A percentile compares a stretch with the other conserved stretches of the same genome.
Conservation (phyloP, 768 basidiomycete genomes). For the Mycena epipterygia region DNA sequence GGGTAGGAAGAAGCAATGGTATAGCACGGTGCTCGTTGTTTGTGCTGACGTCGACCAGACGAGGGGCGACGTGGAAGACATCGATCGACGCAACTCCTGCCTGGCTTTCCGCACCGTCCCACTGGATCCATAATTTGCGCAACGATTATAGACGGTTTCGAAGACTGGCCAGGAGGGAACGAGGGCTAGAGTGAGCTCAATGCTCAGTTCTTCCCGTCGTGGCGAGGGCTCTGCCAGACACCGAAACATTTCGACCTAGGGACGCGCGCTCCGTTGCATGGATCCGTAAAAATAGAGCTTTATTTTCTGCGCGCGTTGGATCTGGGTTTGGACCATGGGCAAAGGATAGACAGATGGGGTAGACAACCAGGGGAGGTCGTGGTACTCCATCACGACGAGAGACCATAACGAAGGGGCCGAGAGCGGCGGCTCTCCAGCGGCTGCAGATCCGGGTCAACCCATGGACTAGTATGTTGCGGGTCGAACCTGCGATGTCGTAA, state of each 20-base stretch:
- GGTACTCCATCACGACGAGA: background rate
- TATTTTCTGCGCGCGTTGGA: slow-evolving; percentile 1
- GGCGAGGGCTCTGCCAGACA: background rate
- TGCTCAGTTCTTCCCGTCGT: slow-evolving; percentile 7
- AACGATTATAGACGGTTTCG: background rate
- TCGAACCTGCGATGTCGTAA: background rate
- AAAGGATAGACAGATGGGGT: background rate
- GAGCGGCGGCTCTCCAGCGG: background rate
- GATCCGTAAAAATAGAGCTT: background rate
- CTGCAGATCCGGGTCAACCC: background rate
- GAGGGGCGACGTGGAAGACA: background rate
- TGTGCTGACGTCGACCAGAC: background rate
- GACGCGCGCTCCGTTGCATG: background rate
- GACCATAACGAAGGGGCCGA: background rate
- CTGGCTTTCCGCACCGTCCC: background rate
- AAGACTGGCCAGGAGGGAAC: background rate
- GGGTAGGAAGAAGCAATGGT: background rate
- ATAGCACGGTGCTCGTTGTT: background rate
- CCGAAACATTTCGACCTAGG: background rate
- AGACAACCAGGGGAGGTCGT: background rate
- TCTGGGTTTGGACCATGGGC: background rate
- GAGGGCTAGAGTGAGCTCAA: background rate
- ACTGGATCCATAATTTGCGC: background rate
- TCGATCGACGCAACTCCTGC: background rate
- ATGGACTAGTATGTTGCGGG: background rate